Percentiles rank a stretch among this genome's conserved stretches.
Conservation (phyloP, 2,329 filamentous ascomycete genomes). For the Huntiella abstrusa region DNA sequence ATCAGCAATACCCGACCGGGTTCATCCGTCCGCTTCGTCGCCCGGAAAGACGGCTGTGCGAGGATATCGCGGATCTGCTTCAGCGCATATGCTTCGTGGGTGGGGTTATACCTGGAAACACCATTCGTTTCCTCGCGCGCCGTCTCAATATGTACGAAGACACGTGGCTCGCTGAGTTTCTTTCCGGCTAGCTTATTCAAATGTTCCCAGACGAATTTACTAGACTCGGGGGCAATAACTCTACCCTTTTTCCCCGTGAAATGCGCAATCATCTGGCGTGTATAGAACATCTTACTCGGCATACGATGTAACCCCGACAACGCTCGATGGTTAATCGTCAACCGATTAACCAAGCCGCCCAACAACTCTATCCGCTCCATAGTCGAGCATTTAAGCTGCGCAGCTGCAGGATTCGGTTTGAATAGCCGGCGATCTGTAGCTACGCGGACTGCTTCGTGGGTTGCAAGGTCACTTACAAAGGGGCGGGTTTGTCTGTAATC, state of each 20-base stretch:
- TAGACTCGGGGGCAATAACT: slow-evolving; percentile 15
- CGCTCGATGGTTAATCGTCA: slow-evolving; percentile 22
- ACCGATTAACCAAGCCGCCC: slow-evolving; percentile 17
- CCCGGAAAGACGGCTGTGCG: slow-evolving; percentile 17
- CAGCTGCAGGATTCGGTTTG: slow-evolving; percentile 12
- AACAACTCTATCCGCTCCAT: slow-evolving; percentile 22
- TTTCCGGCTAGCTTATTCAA: slow-evolving; percentile 16
- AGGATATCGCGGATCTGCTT: slow-evolving; percentile 18
- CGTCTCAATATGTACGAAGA: slow-evolving; percentile 18
- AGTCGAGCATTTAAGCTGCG: slow-evolving; percentile 20
- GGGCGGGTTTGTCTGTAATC: slow-evolving; percentile 27
- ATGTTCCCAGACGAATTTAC: slow-evolving; percentile 16
- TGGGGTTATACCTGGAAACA: slow-evolving; percentile 23
- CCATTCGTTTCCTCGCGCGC: slow-evolving; percentile 16
- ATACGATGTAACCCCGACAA: slow-evolving; percentile 22
- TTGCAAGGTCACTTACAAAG: slow-evolving; percentile 18
- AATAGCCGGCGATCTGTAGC: slow-evolving; percentile 9
- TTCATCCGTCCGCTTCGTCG: slow-evolving; percentile 13
- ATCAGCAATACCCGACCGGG: slow-evolving; percentile 25
- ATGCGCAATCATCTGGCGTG: slow-evolving; percentile 19
- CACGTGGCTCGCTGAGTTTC: slow-evolving; percentile 19
- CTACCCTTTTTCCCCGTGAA: slow-evolving; percentile 12
- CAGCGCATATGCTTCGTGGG: slow-evolving; percentile 22
- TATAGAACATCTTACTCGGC: slow-evolving; percentile 25
- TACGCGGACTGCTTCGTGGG: neutral